These are phyloP conservation scores for Ascoidea asiatica DNA, from an alignment of 805 yeast species.

Conservation along the genomic window DNA sequence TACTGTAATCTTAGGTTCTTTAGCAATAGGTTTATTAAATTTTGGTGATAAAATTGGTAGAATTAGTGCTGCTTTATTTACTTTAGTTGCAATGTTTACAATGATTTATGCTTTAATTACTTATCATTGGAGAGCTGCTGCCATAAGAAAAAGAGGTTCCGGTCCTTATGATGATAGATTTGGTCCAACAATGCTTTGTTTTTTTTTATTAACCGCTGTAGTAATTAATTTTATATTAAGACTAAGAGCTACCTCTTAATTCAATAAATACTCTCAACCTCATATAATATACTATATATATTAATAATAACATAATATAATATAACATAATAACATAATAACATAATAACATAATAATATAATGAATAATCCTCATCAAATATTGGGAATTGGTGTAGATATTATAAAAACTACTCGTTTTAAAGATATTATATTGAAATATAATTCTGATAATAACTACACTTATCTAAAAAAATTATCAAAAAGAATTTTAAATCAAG, in stretches of 20 bases:
- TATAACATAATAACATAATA: no score
- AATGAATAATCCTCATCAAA: background rate
- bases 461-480: conserved; percentile 4
- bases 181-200: conserved; percentile 95
- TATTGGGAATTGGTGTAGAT: conserved; percentile 7
- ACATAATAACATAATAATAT: no score
- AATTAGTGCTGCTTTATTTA: conserved; percentile 86
- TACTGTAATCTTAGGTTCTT: conserved; percentile 94
- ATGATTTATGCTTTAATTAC: conserved; percentile 93
- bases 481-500: conserved; percentile 3
- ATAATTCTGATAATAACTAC: conserved; percentile 3
- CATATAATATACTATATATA: background rate
- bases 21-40: conserved; percentile 90
- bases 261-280: background rate
- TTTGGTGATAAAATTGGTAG: conserved; percentile 93
- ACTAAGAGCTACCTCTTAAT: conserved; percentile 30
- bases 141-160: conserved; percentile 92
- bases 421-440: conserved; percentile 1
- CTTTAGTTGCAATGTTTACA: conserved; percentile 93
- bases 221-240: conserved; percentile 85
- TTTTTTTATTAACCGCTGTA: conserved; percentile 86
- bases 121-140: conserved; percentile 99
- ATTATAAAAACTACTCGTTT: conserved; percentile 5
- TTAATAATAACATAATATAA: no score
- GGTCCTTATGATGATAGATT: conserved; percentile 99